A percentile compares a stretch with the other conserved stretches of the same genome.
phyloP scores from a whole-genome alignment of 192 early-diverging fungal genomes.

The Spizellomyces punctatus region DNA sequence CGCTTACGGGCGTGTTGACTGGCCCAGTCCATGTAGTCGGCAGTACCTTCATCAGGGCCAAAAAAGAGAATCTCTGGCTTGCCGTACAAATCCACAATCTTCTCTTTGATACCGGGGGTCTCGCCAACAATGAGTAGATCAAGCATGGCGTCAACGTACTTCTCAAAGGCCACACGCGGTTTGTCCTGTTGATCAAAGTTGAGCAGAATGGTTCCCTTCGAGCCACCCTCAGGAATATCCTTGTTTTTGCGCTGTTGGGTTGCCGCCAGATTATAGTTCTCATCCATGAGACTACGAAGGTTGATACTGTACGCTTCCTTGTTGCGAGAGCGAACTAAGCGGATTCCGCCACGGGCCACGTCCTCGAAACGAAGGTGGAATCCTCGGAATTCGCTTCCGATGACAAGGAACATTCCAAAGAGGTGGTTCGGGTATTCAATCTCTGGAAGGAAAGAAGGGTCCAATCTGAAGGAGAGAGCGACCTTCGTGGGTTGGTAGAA shows the following conservation, averaged over 20 bases:
- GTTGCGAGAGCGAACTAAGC: conserved; percentile 96
- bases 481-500: conserved; percentile 99
- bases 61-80: conserved; percentile 98
- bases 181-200: conserved; percentile 94
- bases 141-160: conserved; percentile 94
- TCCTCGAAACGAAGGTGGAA: conserved; percentile 99
- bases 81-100: conserved; percentile 86
- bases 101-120: conserved; percentile 96
- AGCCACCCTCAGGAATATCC: conserved; percentile 98
- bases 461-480: conserved; percentile 97
- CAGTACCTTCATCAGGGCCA: conserved; percentile 98
- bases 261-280: conserved; percentile 95
- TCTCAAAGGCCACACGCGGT: conserved; percentile 92
- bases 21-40: conserved; percentile 99
- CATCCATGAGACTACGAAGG: conserved; percentile 93
- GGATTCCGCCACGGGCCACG: conserved; percentile 97
- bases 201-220: conserved; percentile 97
- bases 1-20: conserved; percentile 88
- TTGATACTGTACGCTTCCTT: conserved; percentile 96
- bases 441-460: conserved; percentile 87
- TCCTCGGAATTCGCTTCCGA: conserved; percentile 97
- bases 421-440: conserved; percentile 92
- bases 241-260: conserved; percentile 99
- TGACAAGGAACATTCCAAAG: conserved; percentile 94
- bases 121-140: conserved; percentile 92